A percentile compares a stretch with the other conserved stretches of the same genome.
These are phyloP conservation scores for Mycena vulgaris DNA, from an alignment of 768 basidiomycete species.

Conservation along the genomic window DNA sequence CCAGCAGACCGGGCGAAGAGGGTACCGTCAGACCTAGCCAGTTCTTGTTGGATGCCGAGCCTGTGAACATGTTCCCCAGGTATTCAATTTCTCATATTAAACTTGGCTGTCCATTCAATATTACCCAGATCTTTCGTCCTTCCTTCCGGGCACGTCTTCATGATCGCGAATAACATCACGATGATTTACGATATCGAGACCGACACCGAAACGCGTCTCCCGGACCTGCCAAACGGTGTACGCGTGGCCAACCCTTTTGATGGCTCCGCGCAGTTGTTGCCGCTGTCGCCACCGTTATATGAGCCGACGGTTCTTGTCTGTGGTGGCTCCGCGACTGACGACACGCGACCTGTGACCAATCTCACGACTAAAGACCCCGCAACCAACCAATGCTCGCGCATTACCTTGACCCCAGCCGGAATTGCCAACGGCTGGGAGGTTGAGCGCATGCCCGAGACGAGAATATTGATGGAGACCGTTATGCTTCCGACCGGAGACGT, in stretches of 20 bases:
- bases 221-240: conserved; percentile 68
- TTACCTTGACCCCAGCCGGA: conserved; percentile 63
- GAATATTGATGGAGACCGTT: conserved; percentile 74
- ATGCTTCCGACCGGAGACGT: conserved; percentile 71
- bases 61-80: conserved; percentile 43
- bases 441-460: conserved; percentile 66
- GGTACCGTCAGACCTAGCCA: conserved; percentile 33
- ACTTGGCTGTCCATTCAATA: conserved; percentile 44
- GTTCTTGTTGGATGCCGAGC: conserved; percentile 38
- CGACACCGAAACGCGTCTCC: conserved; percentile 64
- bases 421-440: conserved; percentile 68
- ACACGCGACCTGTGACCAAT: conserved; percentile 58
- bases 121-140: conserved; percentile 62
- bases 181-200: conserved; percentile 42
- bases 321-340: conserved; percentile 66
- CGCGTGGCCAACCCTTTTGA: conserved; percentile 76
- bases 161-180: conserved; percentile 70
- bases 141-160: conserved; percentile 66
- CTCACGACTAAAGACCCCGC: conserved; percentile 67
- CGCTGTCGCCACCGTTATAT: conserved; percentile 62
- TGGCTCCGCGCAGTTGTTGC: conserved; percentile 69
- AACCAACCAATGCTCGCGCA: conserved; percentile 69
- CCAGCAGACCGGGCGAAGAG: conserved; percentile 36
- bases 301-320: conserved; percentile 69
- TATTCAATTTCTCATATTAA: conserved; percentile 15